A percentile compares a stretch with the other conserved stretches of the same genome.
Evolutionary conservation across 805 yeast genomes (phyloP).

Genomic region (Candida qinlingensis): DNA sequence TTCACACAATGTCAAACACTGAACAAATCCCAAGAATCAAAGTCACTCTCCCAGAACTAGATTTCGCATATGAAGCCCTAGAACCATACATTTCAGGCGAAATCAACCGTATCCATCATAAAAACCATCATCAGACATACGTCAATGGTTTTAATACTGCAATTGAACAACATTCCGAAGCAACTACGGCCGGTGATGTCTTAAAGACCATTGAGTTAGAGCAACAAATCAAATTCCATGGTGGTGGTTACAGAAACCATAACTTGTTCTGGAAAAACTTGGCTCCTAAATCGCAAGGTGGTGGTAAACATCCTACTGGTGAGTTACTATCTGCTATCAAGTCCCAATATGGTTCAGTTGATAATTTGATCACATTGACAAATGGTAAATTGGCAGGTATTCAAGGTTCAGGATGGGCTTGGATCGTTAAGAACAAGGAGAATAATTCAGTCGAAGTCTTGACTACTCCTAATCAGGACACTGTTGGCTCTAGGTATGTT

Average conservation of each 20-base stretch:
- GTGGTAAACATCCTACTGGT: constrained; percentile 61
- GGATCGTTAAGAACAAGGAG: constrained; percentile 73
- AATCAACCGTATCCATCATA: constrained; percentile 81
- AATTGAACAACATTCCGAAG: constrained; percentile 63
- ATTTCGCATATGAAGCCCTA: constrained; percentile 76
- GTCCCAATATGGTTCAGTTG: constrained; percentile 68
- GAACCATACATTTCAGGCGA: constrained; percentile 85
- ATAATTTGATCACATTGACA: constrained; percentile 54
- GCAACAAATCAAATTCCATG: constrained; percentile 79
- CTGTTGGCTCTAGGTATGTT: constrained; percentile 55
- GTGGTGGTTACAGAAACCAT: constrained; percentile 89
- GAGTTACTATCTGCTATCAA: constrained; percentile 53
- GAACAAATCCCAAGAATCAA: background rate
- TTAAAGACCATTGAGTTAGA: constrained; percentile 58
- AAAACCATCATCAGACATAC: constrained; percentile 89
- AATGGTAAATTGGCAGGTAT: constrained; percentile 75
- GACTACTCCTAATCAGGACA: constrained; percentile 82
- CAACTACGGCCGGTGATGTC: constrained; percentile 51
- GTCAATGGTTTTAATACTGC: constrained; percentile 81
- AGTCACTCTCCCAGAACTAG: constrained; percentile 71
- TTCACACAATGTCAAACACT: background rate
- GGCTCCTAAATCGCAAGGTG: constrained; percentile 68
- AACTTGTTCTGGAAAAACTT: constrained; percentile 81
- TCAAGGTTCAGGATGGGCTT: constrained; percentile 96
- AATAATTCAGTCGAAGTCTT: constrained; percentile 73